A percentile compares a stretch with the other conserved stretches of the same genome.
phyloP scores from a whole-genome alignment of 106 monocot genomes.

The Vanilla planifolia region DNA sequence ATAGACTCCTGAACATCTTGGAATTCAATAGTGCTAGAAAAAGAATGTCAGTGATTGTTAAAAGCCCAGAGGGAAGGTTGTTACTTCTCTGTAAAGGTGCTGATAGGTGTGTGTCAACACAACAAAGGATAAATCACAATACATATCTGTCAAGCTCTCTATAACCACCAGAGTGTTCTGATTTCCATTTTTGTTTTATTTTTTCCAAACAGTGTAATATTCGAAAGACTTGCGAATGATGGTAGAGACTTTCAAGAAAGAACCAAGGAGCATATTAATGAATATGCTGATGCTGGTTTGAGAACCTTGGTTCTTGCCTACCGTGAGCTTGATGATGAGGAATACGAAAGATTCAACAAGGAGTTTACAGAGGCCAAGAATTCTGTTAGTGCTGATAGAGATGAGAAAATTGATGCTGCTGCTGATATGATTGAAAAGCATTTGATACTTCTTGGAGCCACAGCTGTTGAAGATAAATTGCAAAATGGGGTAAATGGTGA shows the following conservation, averaged over 20 bases:
- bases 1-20: slow-evolving; percentile 75
- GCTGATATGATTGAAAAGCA: slow-evolving; percentile 70
- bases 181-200: neutral
- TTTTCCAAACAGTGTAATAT: slow-evolving; percentile 66
- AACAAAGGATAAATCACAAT: neutral
- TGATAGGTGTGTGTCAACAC: slow-evolving; percentile 50
- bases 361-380: slow-evolving; percentile 71
- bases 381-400: slow-evolving; percentile 77
- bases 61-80: slow-evolving; percentile 55
- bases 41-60: slow-evolving; percentile 89
- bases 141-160: neutral
- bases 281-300: slow-evolving; percentile 91
- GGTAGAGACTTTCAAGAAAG: slow-evolving; percentile 55
- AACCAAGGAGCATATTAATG: slow-evolving; percentile 72
- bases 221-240: slow-evolving; percentile 65
- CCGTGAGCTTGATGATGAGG: slow-evolving; percentile 61
- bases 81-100: slow-evolving; percentile 89
- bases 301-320: slow-evolving; percentile 96
- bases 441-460: slow-evolving; percentile 89
- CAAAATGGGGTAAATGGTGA: slow-evolving; percentile 75
- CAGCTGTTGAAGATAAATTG: slow-evolving; percentile 96
- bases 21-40: slow-evolving; percentile 87
- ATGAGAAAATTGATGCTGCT: slow-evolving; percentile 77
- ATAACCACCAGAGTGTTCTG: neutral
- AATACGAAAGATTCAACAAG: slow-evolving; percentile 53